phyloP scores from a whole-genome alignment of 2,329 filamentous ascomycete genomes.

The Xylariaceae sp. region DNA sequence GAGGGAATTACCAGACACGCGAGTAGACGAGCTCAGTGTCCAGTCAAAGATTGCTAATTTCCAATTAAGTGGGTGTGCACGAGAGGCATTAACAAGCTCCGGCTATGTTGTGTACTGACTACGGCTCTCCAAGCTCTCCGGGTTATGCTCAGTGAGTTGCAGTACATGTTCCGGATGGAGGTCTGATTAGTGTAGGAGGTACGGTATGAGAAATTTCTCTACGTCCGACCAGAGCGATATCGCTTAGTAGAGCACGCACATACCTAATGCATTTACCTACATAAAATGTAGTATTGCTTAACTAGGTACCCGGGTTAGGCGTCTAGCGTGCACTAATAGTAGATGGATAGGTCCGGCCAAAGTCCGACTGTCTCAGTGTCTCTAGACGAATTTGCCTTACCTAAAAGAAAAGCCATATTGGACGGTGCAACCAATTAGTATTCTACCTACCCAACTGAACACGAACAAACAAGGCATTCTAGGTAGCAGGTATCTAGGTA shows the following conservation, averaged over 20 bases:
- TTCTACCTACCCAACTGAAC: too few relatives aligned
- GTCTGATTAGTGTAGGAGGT: slow-evolving; percentile 3
- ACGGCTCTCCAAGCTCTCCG: slow-evolving; percentile 22
- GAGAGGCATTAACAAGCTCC: slow-evolving; percentile 7
- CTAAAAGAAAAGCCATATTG: too few relatives aligned
- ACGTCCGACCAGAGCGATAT: slow-evolving; percentile 20
- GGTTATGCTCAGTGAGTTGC: slow-evolving; percentile 27
- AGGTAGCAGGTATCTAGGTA: too few relatives aligned
- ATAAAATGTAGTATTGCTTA: background rate
- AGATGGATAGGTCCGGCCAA: background rate
- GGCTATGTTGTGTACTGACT: slow-evolving; percentile 7
- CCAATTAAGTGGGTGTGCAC: slow-evolving; percentile 26
- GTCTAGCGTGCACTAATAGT: background rate
- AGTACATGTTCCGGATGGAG: slow-evolving; percentile 12
- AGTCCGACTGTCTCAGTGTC: background rate
- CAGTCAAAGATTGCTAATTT: slow-evolving; percentile 21
- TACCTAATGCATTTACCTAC: background rate
- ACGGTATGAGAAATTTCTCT: slow-evolving; percentile 15
- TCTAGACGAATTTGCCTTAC: too few relatives aligned
- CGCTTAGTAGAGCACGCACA: slow-evolving; percentile 5
- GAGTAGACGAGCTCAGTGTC: slow-evolving; percentile 9
- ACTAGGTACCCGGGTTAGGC: background rate
- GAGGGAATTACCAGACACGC: slow-evolving; percentile 9
- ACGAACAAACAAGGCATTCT: too few relatives aligned
- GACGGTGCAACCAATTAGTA: background rate